A percentile compares a stretch with the other conserved stretches of the same genome.
phyloP scores from a whole-genome alignment of 2,329 filamentous ascomycete genomes.

The Grosmannia clavigera region DNA sequence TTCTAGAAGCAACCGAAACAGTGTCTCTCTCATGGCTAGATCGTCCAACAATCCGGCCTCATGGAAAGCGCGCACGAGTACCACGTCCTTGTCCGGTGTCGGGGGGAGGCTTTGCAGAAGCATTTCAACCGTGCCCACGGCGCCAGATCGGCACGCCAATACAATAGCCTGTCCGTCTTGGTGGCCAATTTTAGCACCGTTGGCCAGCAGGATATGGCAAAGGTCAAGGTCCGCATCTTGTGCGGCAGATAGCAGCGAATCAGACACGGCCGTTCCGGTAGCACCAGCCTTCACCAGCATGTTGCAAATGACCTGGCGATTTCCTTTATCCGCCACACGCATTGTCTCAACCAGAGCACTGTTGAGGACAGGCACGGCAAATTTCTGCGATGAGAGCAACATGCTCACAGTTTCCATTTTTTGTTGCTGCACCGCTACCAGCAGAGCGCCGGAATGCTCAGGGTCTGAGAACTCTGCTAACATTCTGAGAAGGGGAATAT shows the following conservation, averaged over 20 bases:
- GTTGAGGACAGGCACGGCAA: conserved; percentile 27
- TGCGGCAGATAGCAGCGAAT: conserved; percentile 37
- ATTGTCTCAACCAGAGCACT: conserved; percentile 30
- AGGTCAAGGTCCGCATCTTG: conserved; percentile 40
- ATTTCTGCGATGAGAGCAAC: conserved; percentile 26
- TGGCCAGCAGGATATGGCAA: conserved; percentile 35
- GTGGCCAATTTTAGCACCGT: conserved; percentile 38
- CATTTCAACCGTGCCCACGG: conserved; percentile 35
- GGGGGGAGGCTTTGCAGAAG: conserved; percentile 28
- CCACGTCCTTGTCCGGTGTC: conserved; percentile 25
- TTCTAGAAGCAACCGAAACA: conserved; percentile 39
- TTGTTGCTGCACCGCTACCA: conserved; percentile 31
- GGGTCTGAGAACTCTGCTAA: conserved; percentile 35
- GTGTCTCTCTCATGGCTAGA: conserved; percentile 31
- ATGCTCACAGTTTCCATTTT: conserved; percentile 32
- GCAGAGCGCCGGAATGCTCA: conserved; percentile 35
- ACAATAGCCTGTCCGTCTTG: conserved; percentile 41
- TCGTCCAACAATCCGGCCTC: conserved; percentile 41
- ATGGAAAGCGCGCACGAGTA: conserved; percentile 39
- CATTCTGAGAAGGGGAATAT: conserved; percentile 33
- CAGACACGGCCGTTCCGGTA: conserved; percentile 30
- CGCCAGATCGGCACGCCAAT: conserved; percentile 39
- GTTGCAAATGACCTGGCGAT: conserved; percentile 30
- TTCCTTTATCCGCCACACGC: conserved; percentile 25
- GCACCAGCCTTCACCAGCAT: conserved; percentile 34